Percentiles rank a stretch among this genome's conserved stretches.
Conservation (phyloP, 345 rosid genomes). For the Hibiscus syriacus region DNA sequence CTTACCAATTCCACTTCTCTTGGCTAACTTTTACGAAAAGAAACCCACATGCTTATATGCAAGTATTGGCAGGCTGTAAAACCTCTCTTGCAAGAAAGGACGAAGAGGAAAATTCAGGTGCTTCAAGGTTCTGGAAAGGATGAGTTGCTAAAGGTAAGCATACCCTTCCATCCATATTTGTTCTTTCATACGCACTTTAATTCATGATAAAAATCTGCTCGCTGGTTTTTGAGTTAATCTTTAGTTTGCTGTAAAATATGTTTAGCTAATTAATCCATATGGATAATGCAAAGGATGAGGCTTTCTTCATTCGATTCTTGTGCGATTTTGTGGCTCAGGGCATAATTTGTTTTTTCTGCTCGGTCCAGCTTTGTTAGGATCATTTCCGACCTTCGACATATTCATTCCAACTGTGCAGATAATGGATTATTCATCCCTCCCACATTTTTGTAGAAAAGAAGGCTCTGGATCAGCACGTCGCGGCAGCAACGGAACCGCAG, state of each 20-base stretch:
- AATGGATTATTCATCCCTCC: conserved; percentile 85
- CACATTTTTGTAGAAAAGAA: conserved; percentile 83
- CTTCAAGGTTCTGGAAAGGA: conserved; percentile 77
- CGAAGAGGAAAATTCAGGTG: conserved; percentile 82
- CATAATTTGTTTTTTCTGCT: conserved; percentile 6
- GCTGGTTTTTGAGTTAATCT: background rate
- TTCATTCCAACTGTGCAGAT: conserved; percentile 41
- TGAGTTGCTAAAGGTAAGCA: conserved; percentile 74
- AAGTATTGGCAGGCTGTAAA: conserved; percentile 51
- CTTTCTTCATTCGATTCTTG: background rate
- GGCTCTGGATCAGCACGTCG: conserved; percentile 65
- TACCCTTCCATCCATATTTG: background rate
- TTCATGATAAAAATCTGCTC: background rate
- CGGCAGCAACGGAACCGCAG: conserved; percentile 30
- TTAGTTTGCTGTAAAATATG: background rate
- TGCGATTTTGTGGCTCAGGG: background rate
- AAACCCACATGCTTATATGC: conserved; percentile 4
- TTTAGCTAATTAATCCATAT: background rate
- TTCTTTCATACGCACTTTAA: background rate
- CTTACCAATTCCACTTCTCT: background rate
- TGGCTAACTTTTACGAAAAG: background rate
- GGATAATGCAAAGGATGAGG: background rate
- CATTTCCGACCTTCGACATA: conserved; percentile 4
- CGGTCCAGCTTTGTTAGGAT: background rate
- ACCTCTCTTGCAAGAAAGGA: conserved; percentile 94